These are phyloP conservation scores for Beauveria brongniartii DNA, from an alignment of 2,329 filamentous ascomycete genomes.

Conservation along the genomic window DNA sequence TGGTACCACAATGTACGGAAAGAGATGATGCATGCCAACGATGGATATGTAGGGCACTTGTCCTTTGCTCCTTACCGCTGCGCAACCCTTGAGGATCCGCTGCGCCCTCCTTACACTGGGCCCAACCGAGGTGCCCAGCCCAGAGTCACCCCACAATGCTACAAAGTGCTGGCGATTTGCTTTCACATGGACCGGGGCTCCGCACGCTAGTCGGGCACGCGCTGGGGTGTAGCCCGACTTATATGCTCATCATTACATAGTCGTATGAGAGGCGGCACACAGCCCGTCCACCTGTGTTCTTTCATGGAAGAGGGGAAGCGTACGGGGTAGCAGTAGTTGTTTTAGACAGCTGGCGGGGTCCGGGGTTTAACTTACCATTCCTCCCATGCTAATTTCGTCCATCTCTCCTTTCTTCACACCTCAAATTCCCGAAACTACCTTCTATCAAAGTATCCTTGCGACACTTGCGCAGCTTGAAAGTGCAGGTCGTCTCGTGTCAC, in stretches of 20 bases:
- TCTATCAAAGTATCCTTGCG: background rate
- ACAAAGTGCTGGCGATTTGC: background rate
- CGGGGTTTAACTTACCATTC: background rate
- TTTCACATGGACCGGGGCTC: conserved; percentile 11
- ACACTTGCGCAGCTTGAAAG: background rate
- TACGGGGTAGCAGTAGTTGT: background rate
- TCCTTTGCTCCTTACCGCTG: background rate
- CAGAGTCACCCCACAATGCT: conserved; percentile 8
- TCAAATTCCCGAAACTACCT: background rate
- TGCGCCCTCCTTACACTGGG: conserved; percentile 7
- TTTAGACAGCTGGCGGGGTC: background rate
- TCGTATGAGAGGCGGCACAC: background rate
- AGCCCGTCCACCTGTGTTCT: background rate
- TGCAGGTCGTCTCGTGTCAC: background rate
- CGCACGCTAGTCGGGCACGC: conserved; percentile 8
- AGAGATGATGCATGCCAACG: no score
- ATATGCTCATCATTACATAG: conserved; percentile 9
- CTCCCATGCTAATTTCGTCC: background rate
- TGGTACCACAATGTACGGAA: background rate
- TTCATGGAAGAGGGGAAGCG: background rate
- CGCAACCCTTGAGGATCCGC: conserved; percentile 9
- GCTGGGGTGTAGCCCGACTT: background rate
- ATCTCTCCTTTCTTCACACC: background rate
- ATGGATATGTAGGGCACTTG: no score
- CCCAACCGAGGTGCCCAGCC: conserved; percentile 11